These are phyloP conservation scores for Paramyrothecium sp. DNA, from an alignment of 2,329 filamentous ascomycete genomes.

Conservation along the genomic window DNA sequence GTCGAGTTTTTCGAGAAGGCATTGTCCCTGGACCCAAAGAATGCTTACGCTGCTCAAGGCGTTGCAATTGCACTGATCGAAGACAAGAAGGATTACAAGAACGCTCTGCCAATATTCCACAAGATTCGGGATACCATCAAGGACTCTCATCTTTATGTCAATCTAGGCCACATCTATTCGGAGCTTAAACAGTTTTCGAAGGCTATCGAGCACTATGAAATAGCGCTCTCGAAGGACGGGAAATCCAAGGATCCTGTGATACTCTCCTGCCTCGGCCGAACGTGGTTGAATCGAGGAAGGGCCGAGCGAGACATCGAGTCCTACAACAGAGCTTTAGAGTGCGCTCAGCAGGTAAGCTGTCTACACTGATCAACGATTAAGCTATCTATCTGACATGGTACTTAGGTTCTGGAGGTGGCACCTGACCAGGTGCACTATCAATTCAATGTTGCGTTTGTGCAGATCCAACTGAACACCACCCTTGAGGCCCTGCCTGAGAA, in stretches of 20 bases:
- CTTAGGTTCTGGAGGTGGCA: constrained; percentile 69
- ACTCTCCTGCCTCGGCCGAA: constrained; percentile 81
- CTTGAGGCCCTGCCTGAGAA: constrained; percentile 74
- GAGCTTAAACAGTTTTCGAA: constrained; percentile 88
- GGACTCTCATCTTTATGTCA: constrained; percentile 85
- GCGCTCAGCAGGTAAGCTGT: constrained; percentile 58
- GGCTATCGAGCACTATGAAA: constrained; percentile 93
- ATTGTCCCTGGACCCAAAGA: constrained; percentile 88
- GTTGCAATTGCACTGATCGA: constrained; percentile 92
- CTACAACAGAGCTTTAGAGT: constrained; percentile 56
- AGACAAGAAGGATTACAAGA: constrained; percentile 85
- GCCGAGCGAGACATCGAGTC: constrained; percentile 56
- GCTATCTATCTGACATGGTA: constrained; percentile 10
- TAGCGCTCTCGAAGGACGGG: constrained; percentile 75
- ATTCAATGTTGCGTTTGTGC: constrained; percentile 97
- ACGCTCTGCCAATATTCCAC: constrained; percentile 82
- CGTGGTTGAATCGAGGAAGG: constrained; percentile 80
- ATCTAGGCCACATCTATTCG: constrained; percentile 88
- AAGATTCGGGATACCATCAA: constrained; percentile 88
- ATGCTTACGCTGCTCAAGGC: constrained; percentile 94
- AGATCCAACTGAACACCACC: constrained; percentile 86
- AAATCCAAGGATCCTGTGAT: constrained; percentile 73
- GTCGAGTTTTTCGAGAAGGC: constrained; percentile 99
- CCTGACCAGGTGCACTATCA: constrained; percentile 88
- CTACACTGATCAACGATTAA: neutral